Percentiles rank a stretch among this genome's conserved stretches.
Evolutionary conservation across 208 protist species (phyloP).

Genomic region (Naegleria lovaniensis): DNA sequence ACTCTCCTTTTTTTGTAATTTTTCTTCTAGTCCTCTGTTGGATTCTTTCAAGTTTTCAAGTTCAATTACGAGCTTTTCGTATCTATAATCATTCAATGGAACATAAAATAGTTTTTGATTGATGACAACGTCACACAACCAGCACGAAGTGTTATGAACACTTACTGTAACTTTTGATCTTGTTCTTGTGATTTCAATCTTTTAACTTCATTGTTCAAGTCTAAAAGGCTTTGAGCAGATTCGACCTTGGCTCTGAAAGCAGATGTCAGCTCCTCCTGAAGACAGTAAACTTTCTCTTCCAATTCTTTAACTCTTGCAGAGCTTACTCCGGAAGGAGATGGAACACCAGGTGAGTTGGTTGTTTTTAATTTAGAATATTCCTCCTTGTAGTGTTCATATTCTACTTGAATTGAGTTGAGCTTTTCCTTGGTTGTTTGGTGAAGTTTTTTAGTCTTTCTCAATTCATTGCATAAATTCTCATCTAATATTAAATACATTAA

Average conservation of each 20-base stretch:
- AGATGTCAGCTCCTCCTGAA: slow-evolving; percentile 16
- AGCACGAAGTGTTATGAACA: neutral
- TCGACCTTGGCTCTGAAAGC: neutral
- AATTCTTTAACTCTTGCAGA: slow-evolving; percentile 3
- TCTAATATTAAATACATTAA: no score
- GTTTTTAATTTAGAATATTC: neutral
- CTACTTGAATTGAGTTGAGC: neutral
- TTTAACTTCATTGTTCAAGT: slow-evolving; percentile 19
- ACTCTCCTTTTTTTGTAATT: neutral
- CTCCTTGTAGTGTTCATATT: neutral
- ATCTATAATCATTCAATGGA: neutral
- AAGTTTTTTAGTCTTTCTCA: neutral
- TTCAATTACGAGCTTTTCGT: neutral
- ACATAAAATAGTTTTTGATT: no score
- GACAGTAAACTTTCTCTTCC: neutral
- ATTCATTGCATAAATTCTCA: neutral
- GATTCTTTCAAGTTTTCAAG: neutral
- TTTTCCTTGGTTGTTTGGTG: neutral
- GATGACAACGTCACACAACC: no score
- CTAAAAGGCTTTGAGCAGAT: neutral
- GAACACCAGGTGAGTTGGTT: neutral
- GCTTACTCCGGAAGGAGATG: neutral
- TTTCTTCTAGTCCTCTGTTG: neutral
- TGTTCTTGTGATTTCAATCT: neutral
- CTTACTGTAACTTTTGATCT: neutral